Evolutionary conservation across 75 land plant genomes (phyloP).

Genomic region (Gnetum montanum): DNA sequence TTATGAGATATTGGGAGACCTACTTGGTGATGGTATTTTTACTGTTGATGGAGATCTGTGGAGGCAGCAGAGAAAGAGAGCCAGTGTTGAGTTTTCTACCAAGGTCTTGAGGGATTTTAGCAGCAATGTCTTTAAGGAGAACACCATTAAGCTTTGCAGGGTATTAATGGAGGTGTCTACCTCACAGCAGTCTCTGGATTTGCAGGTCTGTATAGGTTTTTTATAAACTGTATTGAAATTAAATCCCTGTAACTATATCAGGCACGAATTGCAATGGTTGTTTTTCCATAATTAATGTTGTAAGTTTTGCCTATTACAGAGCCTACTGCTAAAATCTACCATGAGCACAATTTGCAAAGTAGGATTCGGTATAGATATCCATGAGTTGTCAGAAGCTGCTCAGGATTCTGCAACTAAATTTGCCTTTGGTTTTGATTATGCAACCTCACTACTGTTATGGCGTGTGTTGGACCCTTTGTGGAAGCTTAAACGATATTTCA

Average conservation of each 20-base stretch:
- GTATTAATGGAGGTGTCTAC: conserved; percentile 10
- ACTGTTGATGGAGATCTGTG: conserved; percentile 41
- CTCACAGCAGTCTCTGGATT: conserved; percentile 18
- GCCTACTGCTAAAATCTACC: conserved; percentile 51
- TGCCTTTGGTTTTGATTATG: conserved; percentile 39
- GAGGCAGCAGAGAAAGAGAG: conserved; percentile 40
- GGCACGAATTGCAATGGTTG: no score
- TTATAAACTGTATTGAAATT: no score
- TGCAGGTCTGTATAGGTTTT: conserved; percentile 54
- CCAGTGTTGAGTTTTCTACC: conserved; percentile 42
- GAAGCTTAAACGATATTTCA: conserved; percentile 39
- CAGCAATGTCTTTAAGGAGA: conserved; percentile 19
- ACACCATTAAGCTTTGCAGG: conserved; percentile 23
- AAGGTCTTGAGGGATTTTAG: conserved; percentile 39
- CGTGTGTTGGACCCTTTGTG: conserved; percentile 42
- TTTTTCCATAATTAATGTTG: no score
- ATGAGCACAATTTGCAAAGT: conserved; percentile 60
- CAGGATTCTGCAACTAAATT: conserved; percentile 26
- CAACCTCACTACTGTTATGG: conserved; percentile 17
- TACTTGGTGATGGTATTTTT: conserved; percentile 50
- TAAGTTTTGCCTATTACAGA: no score
- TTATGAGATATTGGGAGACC: conserved; percentile 13
- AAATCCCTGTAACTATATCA: no score
- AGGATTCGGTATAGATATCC: conserved; percentile 60
- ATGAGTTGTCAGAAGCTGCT: conserved; percentile 19